Base-by-base conservation (phyloP, 495 filamentous ascomycete genomes). In the Aspergillus hancockii region DNA sequence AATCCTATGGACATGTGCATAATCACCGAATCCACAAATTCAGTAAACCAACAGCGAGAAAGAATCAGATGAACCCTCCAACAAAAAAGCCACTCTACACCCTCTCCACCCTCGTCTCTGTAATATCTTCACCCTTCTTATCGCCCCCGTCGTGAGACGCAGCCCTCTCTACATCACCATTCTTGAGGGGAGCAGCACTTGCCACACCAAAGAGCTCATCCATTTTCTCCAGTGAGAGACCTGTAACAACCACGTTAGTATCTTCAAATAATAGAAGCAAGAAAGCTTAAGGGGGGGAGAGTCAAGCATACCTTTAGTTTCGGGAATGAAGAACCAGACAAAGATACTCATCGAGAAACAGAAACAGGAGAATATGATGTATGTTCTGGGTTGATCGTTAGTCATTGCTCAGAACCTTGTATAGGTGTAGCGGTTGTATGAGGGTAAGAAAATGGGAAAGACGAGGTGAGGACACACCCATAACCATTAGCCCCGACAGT, bases 321-420 rank as follows among this genome's bases (percentile, higher is more conserved):
- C 88, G 1, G 87, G 87, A 40, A 90, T 80, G 54, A 88, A 85
- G 75, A 91, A 88, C 79, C 81, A 88, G 12, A 88, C 85, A 58
- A 88, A 89, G 59, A 85, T 64, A 55, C 81, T 78, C 84, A 90
- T 90, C 32, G 72, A 71, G 64, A 87, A 81, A 68, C 87, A 88
- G 72, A 90, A 90, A 57, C 67, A 77, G 9, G 71, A 43, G 51
- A 77, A 78, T 14, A 78, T 76, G 32, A 78, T 61, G 53, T 77
- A 75, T 1, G 72, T 75, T 4, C 73, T 71, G n/a, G 6, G 38
- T 0, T 16, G 14, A 23, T 41, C 3, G 14, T 41, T 41, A 41
- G 38, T 14, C 7, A 18, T 23, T 23, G 49, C 52, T 70, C 45
- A 67, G 60, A 23, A 60, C 59, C 12, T 22, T 79, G 81, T 57